Evolutionary conservation across 768 basidiomycete species (phyloP).

Genomic region (Rhizopogon salebrosus): DNA sequence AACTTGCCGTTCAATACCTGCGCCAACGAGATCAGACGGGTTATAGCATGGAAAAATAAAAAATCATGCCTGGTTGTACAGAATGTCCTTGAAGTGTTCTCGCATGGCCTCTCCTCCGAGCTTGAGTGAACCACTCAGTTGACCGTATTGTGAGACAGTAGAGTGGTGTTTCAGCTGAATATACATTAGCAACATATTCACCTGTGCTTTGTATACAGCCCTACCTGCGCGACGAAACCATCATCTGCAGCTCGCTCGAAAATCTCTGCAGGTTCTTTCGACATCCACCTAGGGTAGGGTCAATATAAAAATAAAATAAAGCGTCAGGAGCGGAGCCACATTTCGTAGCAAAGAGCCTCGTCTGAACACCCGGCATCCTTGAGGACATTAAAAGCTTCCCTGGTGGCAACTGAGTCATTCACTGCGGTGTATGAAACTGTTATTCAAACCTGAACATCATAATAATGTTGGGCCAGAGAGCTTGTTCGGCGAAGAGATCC

Average conservation of each 20-base stretch:
- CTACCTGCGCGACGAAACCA: conserved; percentile 53
- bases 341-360: conserved; percentile 62
- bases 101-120: conserved; percentile 47
- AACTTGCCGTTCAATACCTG: conserved; percentile 60
- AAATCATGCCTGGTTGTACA: conserved; percentile 46
- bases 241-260: conserved; percentile 66
- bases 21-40: background rate
- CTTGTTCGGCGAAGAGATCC: conserved; percentile 64
- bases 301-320: background rate
- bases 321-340: conserved; percentile 30
- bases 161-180: conserved; percentile 56
- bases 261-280: conserved; percentile 65
- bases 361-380: conserved; percentile 64
- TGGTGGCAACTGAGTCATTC: conserved; percentile 14
- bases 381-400: conserved; percentile 56
- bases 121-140: conserved; percentile 50
- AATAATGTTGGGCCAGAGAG: conserved; percentile 64
- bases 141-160: conserved; percentile 56
- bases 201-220: background rate
- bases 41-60: background rate
- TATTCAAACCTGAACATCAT: conserved; percentile 46
- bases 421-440: background rate
- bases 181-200: background rate
- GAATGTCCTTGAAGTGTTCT: conserved; percentile 52
- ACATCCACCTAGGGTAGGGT: conserved; percentile 53